Base-by-base conservation (phyloP, 1,139 yeast species). In the Hemisphaericaspora xylofermentans region DNA sequence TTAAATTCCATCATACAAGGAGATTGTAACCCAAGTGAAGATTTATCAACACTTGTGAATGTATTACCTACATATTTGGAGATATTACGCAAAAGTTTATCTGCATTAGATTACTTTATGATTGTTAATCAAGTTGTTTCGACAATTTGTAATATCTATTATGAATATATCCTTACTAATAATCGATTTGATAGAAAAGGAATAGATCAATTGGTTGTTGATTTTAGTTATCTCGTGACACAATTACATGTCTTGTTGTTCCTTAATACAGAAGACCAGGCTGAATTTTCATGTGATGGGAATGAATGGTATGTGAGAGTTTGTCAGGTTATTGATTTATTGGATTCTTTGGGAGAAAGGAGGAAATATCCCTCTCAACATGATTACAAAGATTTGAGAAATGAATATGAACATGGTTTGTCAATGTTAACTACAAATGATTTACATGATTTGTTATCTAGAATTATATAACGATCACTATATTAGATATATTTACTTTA, bases 131-230 rank as follows among this genome's bases (percentile, higher is more conserved):
- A 57, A 25, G 60, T 83, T 2, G 70, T 84, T 0, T 58, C 68
- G 6, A 61, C 71, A 1, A 53, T 85, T 19, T 74, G 82, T 8
- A 62, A 63, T 22, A 71, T 79, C 35, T 60, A 82, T 46, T 68
- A 73, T 53, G 84, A 81, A 48, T 77, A 78, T 42, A 71, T 85
- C 37, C 66, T 85, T 36, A 80, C 83, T 46, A 76, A 82, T 39
- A 84, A 84, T 56, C 75, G 70, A 47, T 88, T 88, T 60, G 75
- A 74, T 34, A 48, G 53, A 12, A 38, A 48, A 1, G 95, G 95
- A 0, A 74, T 81, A 1, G 50, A 52, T 6, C 91, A 84, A 53
- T 65, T 88, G 17, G 56, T 64, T 6, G 49, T 58, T 4, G 95
- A 88, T 57, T 64, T 83, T 29, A 57, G 62, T 1, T 69, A 70